Conservation (phyloP, 129 eudicot genomes). For the Solidago caesia region DNA sequence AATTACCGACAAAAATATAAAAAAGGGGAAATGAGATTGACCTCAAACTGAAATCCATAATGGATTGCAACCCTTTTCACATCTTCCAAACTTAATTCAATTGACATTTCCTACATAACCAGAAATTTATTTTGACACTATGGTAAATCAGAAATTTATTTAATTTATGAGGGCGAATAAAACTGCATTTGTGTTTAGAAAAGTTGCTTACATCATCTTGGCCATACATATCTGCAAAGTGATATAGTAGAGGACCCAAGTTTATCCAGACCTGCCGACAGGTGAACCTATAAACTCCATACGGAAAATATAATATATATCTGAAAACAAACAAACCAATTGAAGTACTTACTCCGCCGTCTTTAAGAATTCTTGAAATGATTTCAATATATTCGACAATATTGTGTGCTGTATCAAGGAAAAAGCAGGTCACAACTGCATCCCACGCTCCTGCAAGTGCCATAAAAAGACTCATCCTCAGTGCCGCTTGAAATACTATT, state of each 20-base stretch:
- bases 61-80: constrained; percentile 76
- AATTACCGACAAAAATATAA: constrained; percentile 1
- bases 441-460: constrained; percentile 85
- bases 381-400: constrained; percentile 86
- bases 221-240: constrained; percentile 84
- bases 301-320: neutral
- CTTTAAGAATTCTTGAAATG: constrained; percentile 80
- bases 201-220: constrained; percentile 69
- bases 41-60: constrained; percentile 89
- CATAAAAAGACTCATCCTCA: constrained; percentile 4
- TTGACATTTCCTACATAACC: constrained; percentile 71
- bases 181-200: constrained; percentile 1
- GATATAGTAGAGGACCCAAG: constrained; percentile 95
- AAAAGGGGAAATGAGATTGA: constrained; percentile 9
- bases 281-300: constrained; percentile 17
- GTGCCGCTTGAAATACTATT: neutral
- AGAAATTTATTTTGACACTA: neutral
- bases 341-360: constrained; percentile 81
- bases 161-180: neutral
- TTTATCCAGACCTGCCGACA: constrained; percentile 89
- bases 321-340: neutral
- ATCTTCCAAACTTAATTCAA: constrained; percentile 96
- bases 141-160: neutral
- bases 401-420: constrained; percentile 94
- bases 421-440: constrained; percentile 93